Conservation (phyloP, 306 rosid species). For the Castanea sativa region DNA sequence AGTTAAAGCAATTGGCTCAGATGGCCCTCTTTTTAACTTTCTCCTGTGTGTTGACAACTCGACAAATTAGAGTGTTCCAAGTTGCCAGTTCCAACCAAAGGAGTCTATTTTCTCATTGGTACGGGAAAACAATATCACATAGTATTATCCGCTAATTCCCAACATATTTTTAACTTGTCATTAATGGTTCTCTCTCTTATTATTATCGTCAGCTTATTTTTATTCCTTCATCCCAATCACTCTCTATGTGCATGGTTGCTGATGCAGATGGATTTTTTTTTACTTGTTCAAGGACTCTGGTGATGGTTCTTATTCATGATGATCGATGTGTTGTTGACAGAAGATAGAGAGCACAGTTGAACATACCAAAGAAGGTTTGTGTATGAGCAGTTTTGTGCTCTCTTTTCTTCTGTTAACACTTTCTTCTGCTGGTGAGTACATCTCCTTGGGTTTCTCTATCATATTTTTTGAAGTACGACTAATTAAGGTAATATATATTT, state of each 20-base stretch:
- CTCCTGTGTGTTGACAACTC: not conserved
- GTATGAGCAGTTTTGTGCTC: constrained; percentile 53
- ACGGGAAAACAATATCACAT: not conserved
- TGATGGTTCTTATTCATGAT: not conserved
- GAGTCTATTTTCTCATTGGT: not conserved
- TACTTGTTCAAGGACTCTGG: not conserved
- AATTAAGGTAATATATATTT: no score
- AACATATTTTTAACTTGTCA: not conserved
- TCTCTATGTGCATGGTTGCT: not conserved
- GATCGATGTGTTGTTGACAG: constrained; percentile 35
- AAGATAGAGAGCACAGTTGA: constrained; percentile 65
- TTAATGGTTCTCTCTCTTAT: no score
- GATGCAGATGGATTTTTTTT: not conserved
- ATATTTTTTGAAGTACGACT: no score
- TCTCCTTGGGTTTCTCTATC: not conserved
- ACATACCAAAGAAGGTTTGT: constrained; percentile 31
- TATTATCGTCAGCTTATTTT: not conserved
- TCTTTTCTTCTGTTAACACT: constrained; percentile 47
- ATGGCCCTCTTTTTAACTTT: not conserved
- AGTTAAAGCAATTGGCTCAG: not conserved
- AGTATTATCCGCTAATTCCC: not conserved
- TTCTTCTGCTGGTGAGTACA: not conserved
- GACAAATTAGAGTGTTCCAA: not conserved
- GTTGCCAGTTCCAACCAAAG: not conserved
- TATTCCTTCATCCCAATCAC: not conserved